Conservation (phyloP, 352 stramenopile genomes). For the Globisporangium radiosum region DNA sequence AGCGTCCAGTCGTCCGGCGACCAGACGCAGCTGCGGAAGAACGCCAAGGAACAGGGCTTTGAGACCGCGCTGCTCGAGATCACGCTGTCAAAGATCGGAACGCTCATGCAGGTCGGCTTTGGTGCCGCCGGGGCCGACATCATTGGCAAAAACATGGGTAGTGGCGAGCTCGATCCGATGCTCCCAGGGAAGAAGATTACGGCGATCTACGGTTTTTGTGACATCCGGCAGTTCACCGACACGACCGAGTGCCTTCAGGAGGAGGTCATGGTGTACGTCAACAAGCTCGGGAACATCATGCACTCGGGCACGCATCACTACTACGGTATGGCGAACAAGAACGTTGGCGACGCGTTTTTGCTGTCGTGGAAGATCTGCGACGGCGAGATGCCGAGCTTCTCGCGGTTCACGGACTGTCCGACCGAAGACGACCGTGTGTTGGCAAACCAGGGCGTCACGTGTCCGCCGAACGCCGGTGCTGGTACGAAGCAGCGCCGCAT, state of each 20-base stretch:
- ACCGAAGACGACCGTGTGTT: constrained; percentile 68
- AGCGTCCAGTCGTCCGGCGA: constrained; percentile 65
- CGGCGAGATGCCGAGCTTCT: constrained; percentile 71
- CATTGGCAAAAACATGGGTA: constrained; percentile 85
- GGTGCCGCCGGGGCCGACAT: constrained; percentile 76
- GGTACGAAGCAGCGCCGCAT: constrained; percentile 61
- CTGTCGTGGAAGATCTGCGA: constrained; percentile 93
- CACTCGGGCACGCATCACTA: constrained; percentile 82
- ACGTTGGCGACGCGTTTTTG: constrained; percentile 90
- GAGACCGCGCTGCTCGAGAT: constrained; percentile 77
- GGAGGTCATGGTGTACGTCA: constrained; percentile 91
- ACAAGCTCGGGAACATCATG: constrained; percentile 88
- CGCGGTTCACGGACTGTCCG: constrained; percentile 70
- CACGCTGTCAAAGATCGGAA: constrained; percentile 76
- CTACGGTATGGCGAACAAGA: constrained; percentile 87
- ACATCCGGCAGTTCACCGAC: constrained; percentile 92
- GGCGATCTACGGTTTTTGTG: constrained; percentile 93
- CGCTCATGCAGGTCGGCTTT: constrained; percentile 84
- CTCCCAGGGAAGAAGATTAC: constrained; percentile 87
- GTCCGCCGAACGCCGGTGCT: constrained; percentile 55
- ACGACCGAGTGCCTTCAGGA: constrained; percentile 88
- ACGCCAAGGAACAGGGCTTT: constrained; percentile 73
- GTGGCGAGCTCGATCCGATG: constrained; percentile 85
- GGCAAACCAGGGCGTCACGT: constrained; percentile 65
- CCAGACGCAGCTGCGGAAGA: constrained; percentile 62